Evolutionary conservation across 75 land plant genomes (phyloP), one percentile per base, ranked within the genome.

Genomic region (Cryptomeria japonica): DNA sequence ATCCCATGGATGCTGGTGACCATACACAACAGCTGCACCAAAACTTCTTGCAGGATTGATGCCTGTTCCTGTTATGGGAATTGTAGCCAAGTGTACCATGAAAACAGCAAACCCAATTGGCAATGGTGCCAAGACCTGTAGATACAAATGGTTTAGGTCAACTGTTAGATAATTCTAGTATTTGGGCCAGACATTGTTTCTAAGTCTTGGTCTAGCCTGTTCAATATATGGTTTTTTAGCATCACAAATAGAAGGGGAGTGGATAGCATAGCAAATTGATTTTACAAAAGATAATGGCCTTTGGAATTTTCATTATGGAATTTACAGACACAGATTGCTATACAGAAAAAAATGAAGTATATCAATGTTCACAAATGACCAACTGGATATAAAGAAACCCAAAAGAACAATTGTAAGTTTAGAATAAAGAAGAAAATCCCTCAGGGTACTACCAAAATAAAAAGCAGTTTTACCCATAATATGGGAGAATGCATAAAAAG

Each of bases 101-200:
- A 91, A 91, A 58, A 92, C 93, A 36, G 90, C 93, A 91, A 92
- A 92, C 16, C 93, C 93, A 11, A 91, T 91, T 79, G 92, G 92
- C 39, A 91, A 85, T 44, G 92, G 92, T 0, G 92, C 92, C 86
- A 91, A 64, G 38, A 91, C 92, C 92, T 91, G 77, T 86, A 87
- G 36, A 41, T 37, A 51, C n/a, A 38, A 32, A 75, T 75, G 34
- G 77, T 28, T 28, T n/a, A 75, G 34, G 77, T 34, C 2, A 75
- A 34, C 32, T 70, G 34, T 70, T 31, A 28, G n/a, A 70, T 28
- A 11, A 73, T 34, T 3, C 77, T 34, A 34, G 1, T 14, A 16
- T 75, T 75, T 34, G 14, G 13, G 16, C 37, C 55, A 51, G 55
- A 14, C 3, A 14, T 51, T 51, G 55, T 51, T 51, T 47, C 49